phyloP scores from a whole-genome alignment of 2,329 filamentous ascomycete genomes.

The Arthrobotrys sphaeroides region DNA sequence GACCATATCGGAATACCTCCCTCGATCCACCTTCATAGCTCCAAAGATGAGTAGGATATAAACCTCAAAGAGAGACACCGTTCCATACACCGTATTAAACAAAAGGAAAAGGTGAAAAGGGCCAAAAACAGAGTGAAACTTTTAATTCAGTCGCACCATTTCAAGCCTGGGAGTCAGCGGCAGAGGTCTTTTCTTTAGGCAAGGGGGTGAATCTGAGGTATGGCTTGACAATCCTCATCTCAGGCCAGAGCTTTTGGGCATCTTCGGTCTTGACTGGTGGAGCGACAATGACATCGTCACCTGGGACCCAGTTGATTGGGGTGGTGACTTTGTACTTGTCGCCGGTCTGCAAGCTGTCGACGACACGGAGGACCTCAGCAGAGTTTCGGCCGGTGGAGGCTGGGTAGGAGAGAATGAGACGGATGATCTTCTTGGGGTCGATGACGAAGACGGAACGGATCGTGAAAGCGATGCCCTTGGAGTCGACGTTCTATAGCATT shows the following conservation, averaged over 20 bases:
- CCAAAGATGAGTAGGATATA: background rate
- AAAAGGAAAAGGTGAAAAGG: constrained; percentile 9
- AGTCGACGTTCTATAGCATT: constrained; percentile 61
- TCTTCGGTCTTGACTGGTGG: constrained; percentile 69
- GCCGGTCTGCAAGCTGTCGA: constrained; percentile 69
- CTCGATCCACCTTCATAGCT: background rate
- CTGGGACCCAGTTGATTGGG: constrained; percentile 66
- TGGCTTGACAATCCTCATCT: constrained; percentile 71
- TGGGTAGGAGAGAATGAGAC: constrained; percentile 71
- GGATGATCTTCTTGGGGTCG: constrained; percentile 73
- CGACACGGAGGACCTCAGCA: constrained; percentile 68
- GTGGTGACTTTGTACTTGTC: constrained; percentile 70
- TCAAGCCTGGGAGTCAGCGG: constrained; percentile 55
- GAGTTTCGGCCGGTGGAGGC: constrained; percentile 70
- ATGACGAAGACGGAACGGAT: constrained; percentile 74
- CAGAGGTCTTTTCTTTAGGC: constrained; percentile 68
- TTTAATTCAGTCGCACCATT: constrained; percentile 9
- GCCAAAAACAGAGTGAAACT: constrained; percentile 37
- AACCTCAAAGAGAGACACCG: background rate
- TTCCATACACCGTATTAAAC: constrained; percentile 1
- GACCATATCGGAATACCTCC: background rate
- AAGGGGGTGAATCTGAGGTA: constrained; percentile 71
- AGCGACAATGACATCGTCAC: constrained; percentile 70
- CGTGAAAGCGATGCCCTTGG: constrained; percentile 68
- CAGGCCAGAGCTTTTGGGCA: constrained; percentile 70